Conservation (phyloP, 1,284 basidiomycete species). For the Phellopilus nigrolimitatus region DNA sequence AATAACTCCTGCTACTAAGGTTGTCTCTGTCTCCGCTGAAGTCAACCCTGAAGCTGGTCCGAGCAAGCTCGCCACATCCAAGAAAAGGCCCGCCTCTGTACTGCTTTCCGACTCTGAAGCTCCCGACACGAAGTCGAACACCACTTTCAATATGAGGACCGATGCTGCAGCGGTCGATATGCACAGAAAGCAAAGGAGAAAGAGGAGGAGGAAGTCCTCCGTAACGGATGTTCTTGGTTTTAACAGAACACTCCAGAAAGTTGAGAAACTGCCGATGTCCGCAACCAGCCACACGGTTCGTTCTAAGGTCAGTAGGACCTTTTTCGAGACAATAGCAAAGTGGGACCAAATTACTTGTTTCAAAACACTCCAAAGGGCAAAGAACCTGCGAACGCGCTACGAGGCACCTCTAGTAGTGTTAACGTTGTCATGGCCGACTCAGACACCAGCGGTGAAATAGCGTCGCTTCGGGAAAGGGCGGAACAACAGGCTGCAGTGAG, state of each 20-base stretch:
- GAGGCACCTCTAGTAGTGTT: neutral
- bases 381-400: neutral
- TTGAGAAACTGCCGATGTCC: neutral
- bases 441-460: slow-evolving; percentile 1
- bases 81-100: slow-evolving; percentile 13
- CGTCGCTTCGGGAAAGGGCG: slow-evolving; percentile 1
- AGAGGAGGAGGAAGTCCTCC: slow-evolving; percentile 10
- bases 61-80: neutral
- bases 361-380: slow-evolving; percentile 7
- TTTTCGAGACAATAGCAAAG: no score
- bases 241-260: neutral
- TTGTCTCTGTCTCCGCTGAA: neutral
- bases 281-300: slow-evolving; percentile 2
- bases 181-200: slow-evolving; percentile 7
- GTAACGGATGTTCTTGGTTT: neutral
- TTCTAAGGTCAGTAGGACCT: slow-evolving; percentile 5
- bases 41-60: slow-evolving; percentile 11
- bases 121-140: slow-evolving; percentile 1
- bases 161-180: neutral
- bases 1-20: neutral
- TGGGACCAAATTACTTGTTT: neutral
- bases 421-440: neutral
- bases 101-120: slow-evolving; percentile 14
- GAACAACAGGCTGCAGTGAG: slow-evolving; percentile 10
- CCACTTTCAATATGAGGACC: slow-evolving; percentile 4